Evolutionary conservation across 2,329 filamentous ascomycete species (phyloP), one percentile per base, ranked within the genome.

Genomic region (Hypoxylon sp.): DNA sequence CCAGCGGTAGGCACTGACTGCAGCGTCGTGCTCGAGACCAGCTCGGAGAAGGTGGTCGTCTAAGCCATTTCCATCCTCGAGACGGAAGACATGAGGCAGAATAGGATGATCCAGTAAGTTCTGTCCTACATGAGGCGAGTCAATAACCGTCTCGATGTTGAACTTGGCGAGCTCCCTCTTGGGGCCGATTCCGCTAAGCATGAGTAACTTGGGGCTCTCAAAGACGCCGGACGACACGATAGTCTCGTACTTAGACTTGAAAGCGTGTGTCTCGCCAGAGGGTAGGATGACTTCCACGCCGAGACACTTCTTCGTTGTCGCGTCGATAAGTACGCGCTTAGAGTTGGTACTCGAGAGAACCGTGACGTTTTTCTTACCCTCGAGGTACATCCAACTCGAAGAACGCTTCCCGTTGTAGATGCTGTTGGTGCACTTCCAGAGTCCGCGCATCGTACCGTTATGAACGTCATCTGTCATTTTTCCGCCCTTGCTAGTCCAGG

Each of bases 51-150:
- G 70, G 44, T 79, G 69, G 46, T 79, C 68, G 44, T 82, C 80
- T 5, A 82, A 71, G 19, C 76, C 75, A 57, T 73, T 76, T 37
- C 77, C 75, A 48, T 82, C 76, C 65, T 79, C 77, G 69, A 82
- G 70, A 8, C 80, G 77, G 47, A 83, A 82, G 13, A 84, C 78
- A 53, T 84, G 78, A 1, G 81, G 79, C 28, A 87, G 79, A 62
- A 84, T 84, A 44, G 84, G 84, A 47, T 88, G 87, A 71, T 91
- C 88, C 60, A 88, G 79, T 3, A 91, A 79, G 75, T 90, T 88
- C 59, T 82, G 84, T 4, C 89, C 89, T 2, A 91, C 87, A 46
- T 88, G 86, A 0, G 84, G 84, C 0, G 86, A 83, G 64, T 89
- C 81, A 3, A 82, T 78, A 17, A 88, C 67, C 0, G 85, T 76